These are phyloP conservation scores for Metschnikowia dekortorum DNA, from an alignment of 805 yeast species.

Conservation along the genomic window DNA sequence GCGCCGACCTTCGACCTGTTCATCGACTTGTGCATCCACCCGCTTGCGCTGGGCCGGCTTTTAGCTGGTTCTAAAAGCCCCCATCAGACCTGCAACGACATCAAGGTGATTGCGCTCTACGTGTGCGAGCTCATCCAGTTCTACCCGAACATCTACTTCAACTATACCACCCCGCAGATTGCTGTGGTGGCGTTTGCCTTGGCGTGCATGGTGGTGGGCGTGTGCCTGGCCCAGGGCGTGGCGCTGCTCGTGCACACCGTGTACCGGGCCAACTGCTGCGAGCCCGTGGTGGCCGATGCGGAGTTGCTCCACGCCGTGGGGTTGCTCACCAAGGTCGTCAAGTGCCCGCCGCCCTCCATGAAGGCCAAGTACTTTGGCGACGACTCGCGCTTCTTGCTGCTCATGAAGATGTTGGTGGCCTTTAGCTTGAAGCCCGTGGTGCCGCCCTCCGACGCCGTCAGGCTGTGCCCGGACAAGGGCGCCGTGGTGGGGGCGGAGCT, in stretches of 20 bases:
- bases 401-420: slow-evolving; percentile 34
- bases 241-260: slow-evolving; percentile 17
- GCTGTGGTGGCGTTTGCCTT: slow-evolving; percentile 43
- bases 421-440: slow-evolving; percentile 27
- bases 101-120: slow-evolving; percentile 55
- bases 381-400: slow-evolving; percentile 28
- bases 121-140: slow-evolving; percentile 65
- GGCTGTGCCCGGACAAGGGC: too few species aligned
- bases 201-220: slow-evolving; percentile 34
- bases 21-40: slow-evolving; percentile 51
- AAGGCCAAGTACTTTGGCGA: slow-evolving; percentile 43
- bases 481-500: background rate
- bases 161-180: slow-evolving; percentile 49
- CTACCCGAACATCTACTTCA: slow-evolving; percentile 53
- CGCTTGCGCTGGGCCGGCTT: slow-evolving; percentile 21
- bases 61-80: slow-evolving; percentile 27
- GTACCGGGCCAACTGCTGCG: slow-evolving; percentile 6
- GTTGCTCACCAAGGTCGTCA: slow-evolving; percentile 33
- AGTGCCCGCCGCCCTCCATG: slow-evolving; percentile 44
- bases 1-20: slow-evolving; percentile 61
- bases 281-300: slow-evolving; percentile 5
- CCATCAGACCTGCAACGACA: slow-evolving; percentile 33
- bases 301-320: slow-evolving; percentile 14
- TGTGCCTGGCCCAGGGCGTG: slow-evolving; percentile 19
- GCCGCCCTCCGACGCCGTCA: background rate